Percentiles rank a stretch among this genome's conserved stretches.
phyloP scores from a whole-genome alignment of 2,329 filamentous ascomycete genomes.

The Sporothrix variecibatus region DNA sequence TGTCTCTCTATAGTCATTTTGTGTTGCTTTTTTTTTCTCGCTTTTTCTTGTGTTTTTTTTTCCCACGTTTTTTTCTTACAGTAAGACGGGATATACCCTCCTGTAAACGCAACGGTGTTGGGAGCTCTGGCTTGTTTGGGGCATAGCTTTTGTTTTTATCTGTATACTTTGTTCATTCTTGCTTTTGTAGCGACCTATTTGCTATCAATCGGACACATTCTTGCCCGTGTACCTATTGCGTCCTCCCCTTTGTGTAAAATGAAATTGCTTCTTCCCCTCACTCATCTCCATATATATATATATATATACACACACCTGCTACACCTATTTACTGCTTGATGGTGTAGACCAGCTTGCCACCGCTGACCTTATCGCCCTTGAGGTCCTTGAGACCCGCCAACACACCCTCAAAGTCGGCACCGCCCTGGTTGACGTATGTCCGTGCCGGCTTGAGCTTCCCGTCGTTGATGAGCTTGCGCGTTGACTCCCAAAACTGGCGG shows the following conservation, averaged over 20 bases:
- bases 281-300: background rate
- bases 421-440: conserved; percentile 34
- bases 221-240: background rate
- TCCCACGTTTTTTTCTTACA: background rate
- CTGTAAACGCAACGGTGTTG: background rate
- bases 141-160: background rate
- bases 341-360: conserved; percentile 44
- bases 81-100: background rate
- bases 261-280: background rate
- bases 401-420: conserved; percentile 38
- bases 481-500: conserved; percentile 40
- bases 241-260: background rate
- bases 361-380: conserved; percentile 40
- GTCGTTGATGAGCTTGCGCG: conserved; percentile 37
- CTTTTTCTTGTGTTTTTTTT: background rate
- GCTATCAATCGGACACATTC: background rate
- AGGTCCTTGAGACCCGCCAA: conserved; percentile 38
- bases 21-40: background rate
- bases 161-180: background rate
- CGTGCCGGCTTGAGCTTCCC: conserved; percentile 41
- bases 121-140: background rate
- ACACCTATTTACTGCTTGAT: conserved; percentile 1
- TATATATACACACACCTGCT: background rate
- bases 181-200: background rate
- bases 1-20: background rate